Base-by-base conservation (phyloP, 2,329 filamentous ascomycete species). In the Fusarium virguliforme region DNA sequence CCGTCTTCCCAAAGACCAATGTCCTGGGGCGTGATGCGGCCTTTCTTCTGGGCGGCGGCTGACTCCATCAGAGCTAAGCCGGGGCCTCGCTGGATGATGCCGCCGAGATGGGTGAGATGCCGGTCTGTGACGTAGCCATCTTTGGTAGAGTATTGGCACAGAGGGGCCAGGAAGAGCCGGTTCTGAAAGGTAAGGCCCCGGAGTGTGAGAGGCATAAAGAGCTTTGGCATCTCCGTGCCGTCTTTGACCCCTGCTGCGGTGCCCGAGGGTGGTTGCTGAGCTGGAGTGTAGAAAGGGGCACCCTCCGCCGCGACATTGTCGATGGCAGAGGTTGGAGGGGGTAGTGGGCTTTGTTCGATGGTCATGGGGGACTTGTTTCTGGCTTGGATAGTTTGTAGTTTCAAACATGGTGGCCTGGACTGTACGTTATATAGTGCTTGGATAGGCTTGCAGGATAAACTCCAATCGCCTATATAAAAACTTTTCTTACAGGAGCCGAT, bases 111-210 rank as follows among this genome's bases (percentile, higher is more conserved):
- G 3, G 32, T 37, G 22, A 54, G 50, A 35, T 54, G 50, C 22
- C 8, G 37, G 50, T 37, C 22, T 12, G 50, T 54, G 18, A 32
- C 32, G 50, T 54, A 54, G 18, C 22, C 50, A 8, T 54, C 50
- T 22, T 54, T 54, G 50, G 32, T 22, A 24, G 50, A 54, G 50
- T n/a, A 54, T 13, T 28, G 32, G 4, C 32, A 54, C 12, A 28
- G 4, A 5, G 22, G 32, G 7, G 22, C 8, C 7, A 26, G 12
- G 8, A 37, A 54, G 10, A 54, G 8, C 4, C 22, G 13, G 32
- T 24, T 54, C 13, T 37, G 22, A 8, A 54, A 54, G 8, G 32
- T 26, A 6, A 10, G 32, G 34, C 8, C 22, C 15, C 22, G 4
- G 32, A 18, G 4, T 3, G 32, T 26, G 1, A 28, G 22, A n/a